phyloP scores from a whole-genome alignment of 2,329 filamentous ascomycete species.

The Scytalidium lignicola region DNA sequence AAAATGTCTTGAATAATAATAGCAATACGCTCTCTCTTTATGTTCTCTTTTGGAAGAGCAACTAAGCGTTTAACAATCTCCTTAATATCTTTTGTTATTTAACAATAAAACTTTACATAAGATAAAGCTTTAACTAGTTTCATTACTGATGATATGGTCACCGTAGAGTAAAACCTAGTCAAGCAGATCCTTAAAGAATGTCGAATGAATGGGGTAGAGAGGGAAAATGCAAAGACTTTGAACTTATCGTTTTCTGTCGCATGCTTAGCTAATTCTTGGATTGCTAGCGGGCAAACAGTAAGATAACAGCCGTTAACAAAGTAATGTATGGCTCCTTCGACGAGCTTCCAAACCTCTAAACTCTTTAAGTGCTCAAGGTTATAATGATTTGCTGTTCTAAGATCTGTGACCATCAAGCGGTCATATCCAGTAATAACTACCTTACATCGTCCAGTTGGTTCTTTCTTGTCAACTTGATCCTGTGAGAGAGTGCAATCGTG shows the following conservation, averaged over 20 bases:
- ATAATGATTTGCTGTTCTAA: conserved; percentile 96
- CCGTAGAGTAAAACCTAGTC: conserved; percentile 85
- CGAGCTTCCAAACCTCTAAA: conserved; percentile 85
- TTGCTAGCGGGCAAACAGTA: conserved; percentile 89
- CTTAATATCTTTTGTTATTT: conserved; percentile 70
- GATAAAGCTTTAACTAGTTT: conserved; percentile 88
- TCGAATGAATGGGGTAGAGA: conserved; percentile 94
- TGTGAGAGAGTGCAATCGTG: no score
- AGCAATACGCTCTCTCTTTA: conserved; percentile 73
- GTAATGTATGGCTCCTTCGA: conserved; percentile 81
- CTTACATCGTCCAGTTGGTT: conserved; percentile 88
- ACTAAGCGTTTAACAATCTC: conserved; percentile 83
- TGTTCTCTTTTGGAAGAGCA: conserved; percentile 88
- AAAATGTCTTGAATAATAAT: conserved; percentile 94
- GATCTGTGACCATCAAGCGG: conserved; percentile 89
- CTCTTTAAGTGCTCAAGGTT: conserved; percentile 89
- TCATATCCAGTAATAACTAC: conserved; percentile 96
- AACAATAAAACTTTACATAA: conserved; percentile 76
- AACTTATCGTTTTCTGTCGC: conserved; percentile 84
- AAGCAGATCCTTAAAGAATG: conserved; percentile 96
- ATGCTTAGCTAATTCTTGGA: conserved; percentile 85
- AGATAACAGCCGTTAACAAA: conserved; percentile 97
- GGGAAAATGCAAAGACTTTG: conserved; percentile 85
- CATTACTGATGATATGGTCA: conserved; percentile 95
- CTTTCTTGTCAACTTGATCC: conserved; percentile 77